Base-by-base conservation (phyloP, 2,329 filamentous ascomycete genomes). In the Calonectria henricotiae region DNA sequence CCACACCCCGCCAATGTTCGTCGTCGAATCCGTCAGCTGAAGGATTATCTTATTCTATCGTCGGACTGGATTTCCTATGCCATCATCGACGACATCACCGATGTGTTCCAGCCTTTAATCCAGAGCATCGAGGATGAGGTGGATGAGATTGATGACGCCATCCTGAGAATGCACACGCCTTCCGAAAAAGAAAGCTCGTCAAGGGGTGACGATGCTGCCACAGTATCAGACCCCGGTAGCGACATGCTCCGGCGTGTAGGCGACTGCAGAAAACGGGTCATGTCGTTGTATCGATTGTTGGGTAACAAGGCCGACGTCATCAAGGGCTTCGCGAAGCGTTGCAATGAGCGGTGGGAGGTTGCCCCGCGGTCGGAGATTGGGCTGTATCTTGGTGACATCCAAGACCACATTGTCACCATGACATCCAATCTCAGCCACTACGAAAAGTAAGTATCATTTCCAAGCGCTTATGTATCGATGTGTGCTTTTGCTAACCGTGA, bases 391-490 rank as follows among this genome's bases (percentile, higher is more conserved):
- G 96, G 96, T 72, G 96, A 99, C 85, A 99, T 99, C 73, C 96
- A 99, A 82, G 96, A 99, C 85, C 96, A 99, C 81, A 98, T 99
- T 76, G 92, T 99, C 76, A 99, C 96, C 73, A 99, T 99, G 96
- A 98, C 96, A 43, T 94, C 93, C 62, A 99, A 98, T 80, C 84
- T 99, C 79, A 93, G 92, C 74, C 96, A 99, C 81, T 98, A 98
- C 79, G 96, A 99, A 83, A 97, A 95, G 94, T 96, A 86, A 79
- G 91, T 86, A 20, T 37, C 17, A 13, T 61, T 27, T 9, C 23
- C 37, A 4, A 23, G 3, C 12, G 15, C 60, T 23, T 20, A 55
- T 13, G 1, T 55, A 9, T 13, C 8, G 15, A 44, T 30, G n/a
- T 25, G 39, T 43, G 39, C 5, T 5, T 39, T 62, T 67, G 7